phyloP scores from a whole-genome alignment of 208 protist genomes.

The Leptomonas pyrrhocoris region DNA sequence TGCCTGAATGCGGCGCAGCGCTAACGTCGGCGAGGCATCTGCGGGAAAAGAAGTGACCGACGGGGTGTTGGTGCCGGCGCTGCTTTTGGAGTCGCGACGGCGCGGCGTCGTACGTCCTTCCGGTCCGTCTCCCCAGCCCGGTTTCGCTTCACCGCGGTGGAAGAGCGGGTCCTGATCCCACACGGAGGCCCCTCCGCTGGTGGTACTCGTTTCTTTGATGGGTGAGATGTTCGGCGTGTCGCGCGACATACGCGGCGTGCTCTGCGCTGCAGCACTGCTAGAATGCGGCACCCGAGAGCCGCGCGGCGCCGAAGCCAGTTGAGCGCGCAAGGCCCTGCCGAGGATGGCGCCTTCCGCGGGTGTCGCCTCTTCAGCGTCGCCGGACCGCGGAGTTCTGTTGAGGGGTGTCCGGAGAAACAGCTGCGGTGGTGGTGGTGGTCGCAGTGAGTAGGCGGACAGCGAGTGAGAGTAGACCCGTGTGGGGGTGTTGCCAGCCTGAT shows the following conservation, averaged over 20 bases:
- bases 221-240: conserved; percentile 44
- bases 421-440: neutral
- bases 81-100: neutral
- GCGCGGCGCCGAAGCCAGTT: neutral
- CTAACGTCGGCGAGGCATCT: conserved; percentile 5
- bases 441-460: conserved; percentile 15
- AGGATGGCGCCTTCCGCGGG: conserved; percentile 21
- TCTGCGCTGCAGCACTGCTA: neutral
- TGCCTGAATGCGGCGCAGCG: conserved; percentile 40
- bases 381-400: neutral
- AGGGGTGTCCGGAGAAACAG: neutral
- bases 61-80: neutral
- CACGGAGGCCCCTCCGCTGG: conserved; percentile 21
- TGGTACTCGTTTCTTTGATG: conserved; percentile 32
- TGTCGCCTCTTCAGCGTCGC: neutral
- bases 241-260: conserved; percentile 13
- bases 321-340: conserved; percentile 11
- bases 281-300: neutral
- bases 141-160: conserved; percentile 6
- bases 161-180: conserved; percentile 19
- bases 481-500: neutral
- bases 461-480: conserved; percentile 23
- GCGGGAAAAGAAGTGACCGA: neutral
- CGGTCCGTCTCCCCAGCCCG: neutral
- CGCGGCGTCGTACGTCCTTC: conserved; percentile 3